Percentiles rank a stretch among this genome's conserved stretches.
phyloP scores from a whole-genome alignment of 352 stramenopile species.

The Globisporangium rhizosaccharum region DNA sequence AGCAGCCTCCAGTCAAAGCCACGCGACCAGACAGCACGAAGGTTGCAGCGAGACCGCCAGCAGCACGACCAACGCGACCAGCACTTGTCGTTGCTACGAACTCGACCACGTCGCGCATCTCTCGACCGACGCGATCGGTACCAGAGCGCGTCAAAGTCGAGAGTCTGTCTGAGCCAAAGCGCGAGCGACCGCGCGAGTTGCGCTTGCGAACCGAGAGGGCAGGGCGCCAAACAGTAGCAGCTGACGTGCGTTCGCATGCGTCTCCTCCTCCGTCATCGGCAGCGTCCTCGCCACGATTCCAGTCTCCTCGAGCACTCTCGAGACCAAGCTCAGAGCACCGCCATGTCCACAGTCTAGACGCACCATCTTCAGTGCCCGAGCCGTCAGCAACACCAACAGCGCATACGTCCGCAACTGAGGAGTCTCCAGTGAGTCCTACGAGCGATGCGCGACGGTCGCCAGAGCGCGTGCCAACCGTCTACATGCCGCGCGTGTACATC shows the following conservation, averaged over 20 bases:
- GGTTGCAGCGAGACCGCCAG: not conserved
- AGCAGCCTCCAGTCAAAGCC: not conserved
- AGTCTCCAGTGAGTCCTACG: not conserved
- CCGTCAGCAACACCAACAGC: not conserved
- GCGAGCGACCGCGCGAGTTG: constrained; percentile 11
- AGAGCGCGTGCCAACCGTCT: constrained; percentile 1
- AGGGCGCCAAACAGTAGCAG: not conserved
- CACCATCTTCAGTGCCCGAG: not conserved
- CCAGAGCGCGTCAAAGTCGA: not conserved
- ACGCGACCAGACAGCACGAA: not conserved
- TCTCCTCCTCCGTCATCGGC: no score
- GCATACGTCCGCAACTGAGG: not conserved
- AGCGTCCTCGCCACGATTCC: no score
- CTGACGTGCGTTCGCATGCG: not conserved
- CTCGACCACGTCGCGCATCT: not conserved
- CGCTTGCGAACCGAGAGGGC: constrained; percentile 1
- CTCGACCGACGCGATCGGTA: no score
- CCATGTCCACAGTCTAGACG: not conserved
- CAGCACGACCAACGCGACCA: not conserved
- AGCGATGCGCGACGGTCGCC: constrained; percentile 1
- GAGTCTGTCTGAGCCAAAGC: not conserved
- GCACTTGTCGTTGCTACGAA: not conserved
- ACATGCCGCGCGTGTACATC: constrained; percentile 10
- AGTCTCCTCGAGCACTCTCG: no score
- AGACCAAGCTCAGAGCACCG: no score